These are phyloP conservation scores for Colletotrichum simmondsii DNA, from an alignment of 2,329 filamentous ascomycete species.

Conservation along the genomic window DNA sequence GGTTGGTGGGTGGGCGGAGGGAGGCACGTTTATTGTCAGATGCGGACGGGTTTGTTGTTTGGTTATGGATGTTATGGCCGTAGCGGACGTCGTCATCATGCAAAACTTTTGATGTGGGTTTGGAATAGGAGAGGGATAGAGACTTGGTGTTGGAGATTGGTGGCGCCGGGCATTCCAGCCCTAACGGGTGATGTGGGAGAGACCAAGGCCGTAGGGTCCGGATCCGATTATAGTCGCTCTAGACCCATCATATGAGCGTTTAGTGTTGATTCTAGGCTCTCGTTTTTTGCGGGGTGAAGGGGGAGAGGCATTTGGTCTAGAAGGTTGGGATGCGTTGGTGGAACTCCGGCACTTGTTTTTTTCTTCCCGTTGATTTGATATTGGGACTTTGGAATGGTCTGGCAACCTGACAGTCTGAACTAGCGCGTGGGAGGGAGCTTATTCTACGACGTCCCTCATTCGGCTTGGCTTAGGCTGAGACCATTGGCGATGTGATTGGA, in stretches of 20 bases:
- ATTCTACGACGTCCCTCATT: not conserved
- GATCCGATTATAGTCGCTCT: not conserved
- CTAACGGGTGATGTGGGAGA: not conserved
- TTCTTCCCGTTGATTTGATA: not conserved
- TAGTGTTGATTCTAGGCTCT: not conserved
- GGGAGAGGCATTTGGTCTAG: not conserved
- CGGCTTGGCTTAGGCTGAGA: not conserved
- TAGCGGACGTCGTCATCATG: not conserved
- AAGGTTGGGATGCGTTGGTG: not conserved
- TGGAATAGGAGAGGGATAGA: not conserved
- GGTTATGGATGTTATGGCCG: not conserved
- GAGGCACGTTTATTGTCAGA: not conserved
- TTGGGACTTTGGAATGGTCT: not conserved
- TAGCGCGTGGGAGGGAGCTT: not conserved
- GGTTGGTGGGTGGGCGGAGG: too few species aligned
- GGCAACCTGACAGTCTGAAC: not conserved
- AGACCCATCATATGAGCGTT: not conserved
- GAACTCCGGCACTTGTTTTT: not conserved
- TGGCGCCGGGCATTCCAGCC: not conserved
- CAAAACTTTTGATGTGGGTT: not conserved
- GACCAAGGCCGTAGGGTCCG: not conserved
- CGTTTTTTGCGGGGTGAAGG: not conserved
- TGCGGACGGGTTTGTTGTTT: not conserved
- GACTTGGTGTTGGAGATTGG: not conserved
- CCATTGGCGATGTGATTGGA: not conserved